Conservation (phyloP, 2,329 filamentous ascomycete genomes). For the Amylocarpus encephaloides region DNA sequence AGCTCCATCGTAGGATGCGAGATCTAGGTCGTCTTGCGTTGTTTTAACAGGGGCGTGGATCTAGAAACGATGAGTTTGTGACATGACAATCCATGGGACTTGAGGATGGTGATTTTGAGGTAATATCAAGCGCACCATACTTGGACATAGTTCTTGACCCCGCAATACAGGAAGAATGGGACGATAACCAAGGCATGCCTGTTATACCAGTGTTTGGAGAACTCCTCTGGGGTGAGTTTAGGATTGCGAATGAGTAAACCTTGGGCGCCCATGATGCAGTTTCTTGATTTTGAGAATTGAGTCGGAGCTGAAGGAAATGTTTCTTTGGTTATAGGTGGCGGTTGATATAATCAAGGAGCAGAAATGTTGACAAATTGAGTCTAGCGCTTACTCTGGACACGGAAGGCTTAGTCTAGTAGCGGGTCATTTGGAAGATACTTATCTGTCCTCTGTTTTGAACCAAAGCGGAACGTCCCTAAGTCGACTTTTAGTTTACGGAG, state of each 20-base stretch:
- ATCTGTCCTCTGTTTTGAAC: too few species aligned
- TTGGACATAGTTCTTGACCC: slow-evolving; percentile 21
- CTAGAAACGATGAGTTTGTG: background rate
- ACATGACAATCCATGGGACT: background rate
- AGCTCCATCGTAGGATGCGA: slow-evolving; percentile 10
- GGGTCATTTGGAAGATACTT: too few species aligned
- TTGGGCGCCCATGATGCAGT: slow-evolving; percentile 10
- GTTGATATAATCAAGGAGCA: background rate
- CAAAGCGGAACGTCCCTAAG: too few species aligned
- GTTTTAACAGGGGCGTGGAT: background rate
- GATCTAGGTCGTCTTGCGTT: background rate
- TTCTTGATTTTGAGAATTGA: background rate
- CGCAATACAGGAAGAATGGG: slow-evolving; percentile 21
- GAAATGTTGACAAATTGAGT: too few species aligned
- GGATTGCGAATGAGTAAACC: slow-evolving; percentile 24
- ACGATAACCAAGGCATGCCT: slow-evolving; percentile 21
- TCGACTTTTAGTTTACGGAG: too few species aligned
- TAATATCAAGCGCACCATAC: slow-evolving; percentile 6
- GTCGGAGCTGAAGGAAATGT: background rate
- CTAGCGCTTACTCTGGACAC: too few species aligned
- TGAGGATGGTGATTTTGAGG: background rate
- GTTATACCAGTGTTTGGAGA: slow-evolving; percentile 23
- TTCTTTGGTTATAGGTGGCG: background rate
- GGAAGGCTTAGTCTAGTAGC: too few species aligned
- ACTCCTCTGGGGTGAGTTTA: slow-evolving; percentile 18